Evolutionary conservation across 768 basidiomycete species (phyloP).

Genomic region (Hygrocybe coccinea): DNA sequence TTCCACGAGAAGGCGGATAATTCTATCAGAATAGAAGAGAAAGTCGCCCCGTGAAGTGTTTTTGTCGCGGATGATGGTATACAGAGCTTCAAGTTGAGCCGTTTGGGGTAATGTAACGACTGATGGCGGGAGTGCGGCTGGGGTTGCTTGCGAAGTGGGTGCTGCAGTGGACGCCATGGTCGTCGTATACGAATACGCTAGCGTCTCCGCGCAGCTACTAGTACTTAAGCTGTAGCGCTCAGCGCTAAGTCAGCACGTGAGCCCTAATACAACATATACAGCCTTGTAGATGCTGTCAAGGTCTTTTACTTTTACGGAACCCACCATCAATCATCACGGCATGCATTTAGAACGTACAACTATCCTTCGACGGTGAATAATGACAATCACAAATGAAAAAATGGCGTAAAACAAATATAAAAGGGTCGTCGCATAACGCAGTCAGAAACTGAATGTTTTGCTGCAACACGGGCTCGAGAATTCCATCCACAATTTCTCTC

Average conservation of each 20-base stretch:
- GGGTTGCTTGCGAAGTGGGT: slow-evolving; percentile 8
- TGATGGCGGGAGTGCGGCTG: slow-evolving; percentile 54
- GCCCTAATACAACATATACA: no score
- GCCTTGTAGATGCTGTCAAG: no score
- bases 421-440: slow-evolving; percentile 1
- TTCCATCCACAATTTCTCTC: background rate
- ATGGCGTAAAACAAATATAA: background rate
- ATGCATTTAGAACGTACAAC: background rate
- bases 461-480: background rate
- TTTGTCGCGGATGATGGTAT: slow-evolving; percentile 91
- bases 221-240: no score
- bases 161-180: background rate
- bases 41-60: slow-evolving; percentile 90
- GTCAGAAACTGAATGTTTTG: background rate
- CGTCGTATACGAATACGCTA: background rate
- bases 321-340: no score
- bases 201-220: no score
- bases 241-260: no score
- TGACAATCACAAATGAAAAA: background rate
- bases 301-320: no score
- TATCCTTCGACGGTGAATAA: background rate
- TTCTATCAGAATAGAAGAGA: slow-evolving; percentile 90
- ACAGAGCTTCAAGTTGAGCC: slow-evolving; percentile 88
- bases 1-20: slow-evolving; percentile 78
- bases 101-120: slow-evolving; percentile 90